phyloP scores from a whole-genome alignment of 2,329 filamentous ascomycete genomes.

The Trichophyton mentagrophytes region DNA sequence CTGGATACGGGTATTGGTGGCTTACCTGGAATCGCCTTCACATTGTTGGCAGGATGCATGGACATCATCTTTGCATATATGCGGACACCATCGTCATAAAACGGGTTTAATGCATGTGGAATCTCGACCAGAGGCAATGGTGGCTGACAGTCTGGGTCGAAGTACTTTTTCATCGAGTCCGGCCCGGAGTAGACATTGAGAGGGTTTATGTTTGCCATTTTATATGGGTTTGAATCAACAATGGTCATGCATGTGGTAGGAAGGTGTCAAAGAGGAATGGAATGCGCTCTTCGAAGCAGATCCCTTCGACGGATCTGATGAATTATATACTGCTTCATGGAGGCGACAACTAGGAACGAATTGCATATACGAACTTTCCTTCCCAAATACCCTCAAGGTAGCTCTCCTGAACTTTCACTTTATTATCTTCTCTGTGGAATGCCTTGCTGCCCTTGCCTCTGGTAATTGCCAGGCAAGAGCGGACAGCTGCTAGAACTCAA shows the following conservation, averaged over 20 bases:
- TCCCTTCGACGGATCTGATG: neutral
- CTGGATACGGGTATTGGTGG: neutral
- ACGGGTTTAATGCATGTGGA: constrained; percentile 45
- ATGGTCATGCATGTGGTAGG: neutral
- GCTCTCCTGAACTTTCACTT: neutral
- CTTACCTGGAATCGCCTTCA: constrained; percentile 45
- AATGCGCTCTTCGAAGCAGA: neutral
- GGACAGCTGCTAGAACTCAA: too few relatives aligned
- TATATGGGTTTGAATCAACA: neutral
- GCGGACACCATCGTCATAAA: constrained; percentile 44
- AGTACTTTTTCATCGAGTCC: constrained; percentile 46
- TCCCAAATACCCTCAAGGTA: neutral
- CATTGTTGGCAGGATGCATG: constrained; percentile 51
- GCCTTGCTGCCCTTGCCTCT: too few relatives aligned
- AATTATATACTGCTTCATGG: neutral
- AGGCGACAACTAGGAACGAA: neutral
- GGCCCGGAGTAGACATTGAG: constrained; percentile 48
- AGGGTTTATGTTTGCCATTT: constrained; percentile 13
- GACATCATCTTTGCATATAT: constrained; percentile 57
- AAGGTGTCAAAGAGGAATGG: neutral
- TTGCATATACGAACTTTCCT: neutral
- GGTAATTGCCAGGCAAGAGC: too few relatives aligned
- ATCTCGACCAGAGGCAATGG: constrained; percentile 51
- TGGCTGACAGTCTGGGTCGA: constrained; percentile 45
- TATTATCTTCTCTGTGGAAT: neutral